Evolutionary conservation across 441 rosid genomes (phyloP).

Genomic region (Lepidium campestre): DNA sequence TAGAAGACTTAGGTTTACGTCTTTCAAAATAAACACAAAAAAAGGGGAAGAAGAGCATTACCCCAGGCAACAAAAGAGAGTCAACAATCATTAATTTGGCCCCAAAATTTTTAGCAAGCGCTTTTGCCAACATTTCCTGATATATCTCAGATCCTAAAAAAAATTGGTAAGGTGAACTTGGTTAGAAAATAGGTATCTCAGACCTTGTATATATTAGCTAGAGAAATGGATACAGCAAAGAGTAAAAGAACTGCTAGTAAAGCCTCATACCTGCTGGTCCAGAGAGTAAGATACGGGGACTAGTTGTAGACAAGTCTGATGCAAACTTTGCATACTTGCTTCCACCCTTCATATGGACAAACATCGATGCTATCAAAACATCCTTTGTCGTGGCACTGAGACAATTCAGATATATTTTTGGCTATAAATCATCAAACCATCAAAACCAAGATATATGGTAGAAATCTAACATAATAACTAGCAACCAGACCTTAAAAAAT

Average conservation of each 20-base stretch:
- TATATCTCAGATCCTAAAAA: conserved; percentile 91
- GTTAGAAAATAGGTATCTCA: background rate
- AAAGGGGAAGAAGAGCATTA: conserved; percentile 32
- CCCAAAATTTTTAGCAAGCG: conserved; percentile 84
- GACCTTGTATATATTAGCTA: background rate
- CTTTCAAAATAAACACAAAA: background rate
- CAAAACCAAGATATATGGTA: background rate
- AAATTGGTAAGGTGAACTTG: background rate
- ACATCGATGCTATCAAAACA: conserved; percentile 75
- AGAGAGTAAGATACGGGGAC: conserved; percentile 85
- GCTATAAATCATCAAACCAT: conserved; percentile 5
- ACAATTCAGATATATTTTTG: conserved; percentile 18
- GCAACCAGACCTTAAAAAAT: conserved; percentile 65
- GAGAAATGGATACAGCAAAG: background rate
- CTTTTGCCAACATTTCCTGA: conserved; percentile 88
- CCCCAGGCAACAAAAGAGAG: conserved; percentile 92
- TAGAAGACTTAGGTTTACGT: background rate
- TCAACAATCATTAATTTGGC: conserved; percentile 80
- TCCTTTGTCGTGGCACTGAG: conserved; percentile 86
- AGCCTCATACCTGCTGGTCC: conserved; percentile 86
- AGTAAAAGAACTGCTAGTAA: background rate
- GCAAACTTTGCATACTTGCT: conserved; percentile 67
- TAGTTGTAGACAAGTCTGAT: conserved; percentile 65
- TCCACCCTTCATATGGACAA: conserved; percentile 73
- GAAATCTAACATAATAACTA: background rate